Conservation (phyloP, 2,329 filamentous ascomycete genomes). For the Phialophora macrospora region DNA sequence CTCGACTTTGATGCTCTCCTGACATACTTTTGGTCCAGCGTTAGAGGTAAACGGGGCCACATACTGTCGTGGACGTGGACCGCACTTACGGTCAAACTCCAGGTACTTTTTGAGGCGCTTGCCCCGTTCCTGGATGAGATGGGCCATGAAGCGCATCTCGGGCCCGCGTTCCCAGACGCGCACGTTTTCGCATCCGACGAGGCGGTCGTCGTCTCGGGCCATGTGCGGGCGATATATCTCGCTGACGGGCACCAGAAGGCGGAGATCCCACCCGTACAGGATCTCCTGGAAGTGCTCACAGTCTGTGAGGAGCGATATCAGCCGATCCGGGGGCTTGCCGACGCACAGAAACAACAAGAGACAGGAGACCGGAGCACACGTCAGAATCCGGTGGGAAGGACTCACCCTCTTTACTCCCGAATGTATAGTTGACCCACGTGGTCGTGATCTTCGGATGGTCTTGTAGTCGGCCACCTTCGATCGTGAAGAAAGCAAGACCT, state of each 20-base stretch:
- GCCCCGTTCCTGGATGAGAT: slow-evolving; percentile 17
- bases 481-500: slow-evolving; percentile 21
- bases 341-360: neutral
- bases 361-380: neutral
- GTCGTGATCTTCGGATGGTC: slow-evolving; percentile 19
- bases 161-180: slow-evolving; percentile 15
- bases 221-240: slow-evolving; percentile 17
- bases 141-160: slow-evolving; percentile 23
- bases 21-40: slow-evolving; percentile 12
- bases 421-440: slow-evolving; percentile 21
- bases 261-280: slow-evolving; percentile 16
- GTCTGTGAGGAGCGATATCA: slow-evolving; percentile 5
- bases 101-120: slow-evolving; percentile 20
- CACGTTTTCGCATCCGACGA: slow-evolving; percentile 17
- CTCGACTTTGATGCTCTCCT: slow-evolving; percentile 20
- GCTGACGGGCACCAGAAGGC: slow-evolving; percentile 16
- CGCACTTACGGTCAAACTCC: slow-evolving; percentile 22
- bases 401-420: slow-evolving; percentile 12
- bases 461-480: slow-evolving; percentile 12
- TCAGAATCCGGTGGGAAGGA: neutral
- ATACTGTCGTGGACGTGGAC: neutral
- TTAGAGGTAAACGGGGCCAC: neutral
- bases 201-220: slow-evolving; percentile 18
- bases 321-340: neutral
- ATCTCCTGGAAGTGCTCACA: slow-evolving; percentile 18